Evolutionary conservation across 1,284 basidiomycete genomes (phyloP).

Genomic region (Fomitopsis schrenkii): DNA sequence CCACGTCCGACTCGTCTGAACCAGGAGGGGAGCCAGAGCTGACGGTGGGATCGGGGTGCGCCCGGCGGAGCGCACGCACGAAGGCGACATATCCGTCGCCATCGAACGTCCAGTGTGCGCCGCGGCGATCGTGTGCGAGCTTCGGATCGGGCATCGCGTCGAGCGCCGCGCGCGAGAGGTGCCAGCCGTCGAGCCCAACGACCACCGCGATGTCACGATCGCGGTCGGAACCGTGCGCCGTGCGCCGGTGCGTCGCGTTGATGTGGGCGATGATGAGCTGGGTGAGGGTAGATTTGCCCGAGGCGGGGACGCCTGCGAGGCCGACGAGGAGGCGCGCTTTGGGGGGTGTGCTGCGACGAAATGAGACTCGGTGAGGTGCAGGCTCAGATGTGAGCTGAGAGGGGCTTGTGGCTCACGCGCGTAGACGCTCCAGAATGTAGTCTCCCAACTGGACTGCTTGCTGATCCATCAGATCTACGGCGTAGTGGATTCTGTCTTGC

Average conservation of each 20-base stretch:
- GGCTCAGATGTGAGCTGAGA: not conserved
- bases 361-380: not conserved
- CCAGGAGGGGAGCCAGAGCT: not conserved
- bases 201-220: constrained; percentile 34
- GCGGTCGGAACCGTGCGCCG: not conserved
- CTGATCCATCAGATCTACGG: not conserved
- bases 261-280: constrained; percentile 46
- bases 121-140: constrained; percentile 66
- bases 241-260: constrained; percentile 35
- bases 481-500: not conserved
- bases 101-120: constrained; percentile 76
- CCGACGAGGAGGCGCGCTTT: constrained; percentile 67
- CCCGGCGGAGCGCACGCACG: constrained; percentile 46
- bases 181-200: constrained; percentile 86
- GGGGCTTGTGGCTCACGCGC: not conserved
- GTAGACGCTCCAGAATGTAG: constrained; percentile 1
- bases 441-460: not conserved
- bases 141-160: constrained; percentile 67
- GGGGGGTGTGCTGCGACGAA: constrained; percentile 35
- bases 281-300: constrained; percentile 79
- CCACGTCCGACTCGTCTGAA: constrained; percentile 15
- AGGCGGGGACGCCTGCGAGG: constrained; percentile 76
- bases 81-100: constrained; percentile 62
- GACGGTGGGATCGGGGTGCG: constrained; percentile 16
- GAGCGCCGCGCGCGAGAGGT: constrained; percentile 65